These are phyloP conservation scores for Cutaneotrichosporon sp. DNA, from an alignment of 1,284 basidiomycete genomes.

Conservation along the genomic window DNA sequence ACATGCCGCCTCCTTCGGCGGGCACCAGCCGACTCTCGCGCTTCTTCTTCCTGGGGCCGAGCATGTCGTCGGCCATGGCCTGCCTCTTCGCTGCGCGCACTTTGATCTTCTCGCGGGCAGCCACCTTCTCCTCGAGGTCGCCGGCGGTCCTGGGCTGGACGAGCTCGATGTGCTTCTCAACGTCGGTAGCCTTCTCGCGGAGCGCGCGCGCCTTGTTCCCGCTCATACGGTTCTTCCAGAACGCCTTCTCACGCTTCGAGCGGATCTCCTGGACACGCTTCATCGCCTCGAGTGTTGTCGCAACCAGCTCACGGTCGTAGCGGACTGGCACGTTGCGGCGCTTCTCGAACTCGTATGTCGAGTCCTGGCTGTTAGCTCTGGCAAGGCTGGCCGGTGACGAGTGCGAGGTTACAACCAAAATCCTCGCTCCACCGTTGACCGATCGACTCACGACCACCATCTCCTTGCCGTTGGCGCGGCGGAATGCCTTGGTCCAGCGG, in stretches of 20 bases:
- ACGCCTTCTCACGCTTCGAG: slow-evolving; percentile 84
- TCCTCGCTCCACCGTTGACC: too few relatives aligned
- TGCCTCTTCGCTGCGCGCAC: slow-evolving; percentile 61
- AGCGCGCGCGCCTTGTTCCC: slow-evolving; percentile 51
- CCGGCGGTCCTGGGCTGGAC: slow-evolving; percentile 60
- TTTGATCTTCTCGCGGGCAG: slow-evolving; percentile 70
- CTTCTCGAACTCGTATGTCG: slow-evolving; percentile 99
- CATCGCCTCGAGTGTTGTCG: slow-evolving; percentile 96
- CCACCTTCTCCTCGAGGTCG: slow-evolving; percentile 34
- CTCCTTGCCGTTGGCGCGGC: slow-evolving; percentile 97
- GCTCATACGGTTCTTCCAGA: slow-evolving; percentile 94
- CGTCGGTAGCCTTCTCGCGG: slow-evolving; percentile 52
- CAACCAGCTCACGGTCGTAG: slow-evolving; percentile 91
- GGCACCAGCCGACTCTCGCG: slow-evolving; percentile 61
- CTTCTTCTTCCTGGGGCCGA: slow-evolving; percentile 54
- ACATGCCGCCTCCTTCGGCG: slow-evolving; percentile 49
- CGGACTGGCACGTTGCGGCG: slow-evolving; percentile 95
- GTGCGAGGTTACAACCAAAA: too few relatives aligned
- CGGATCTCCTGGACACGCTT: slow-evolving; percentile 92
- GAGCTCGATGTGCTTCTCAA: slow-evolving; percentile 59
- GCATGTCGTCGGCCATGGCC: slow-evolving; percentile 36
- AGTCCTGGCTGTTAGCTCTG: slow-evolving; percentile 62
- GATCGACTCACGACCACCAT: slow-evolving; percentile 82
- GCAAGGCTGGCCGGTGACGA: too few relatives aligned
- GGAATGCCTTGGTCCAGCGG: slow-evolving; percentile 99